Conservation (phyloP, 2,329 filamentous ascomycete species). For the Graphilbum sp. region DNA sequence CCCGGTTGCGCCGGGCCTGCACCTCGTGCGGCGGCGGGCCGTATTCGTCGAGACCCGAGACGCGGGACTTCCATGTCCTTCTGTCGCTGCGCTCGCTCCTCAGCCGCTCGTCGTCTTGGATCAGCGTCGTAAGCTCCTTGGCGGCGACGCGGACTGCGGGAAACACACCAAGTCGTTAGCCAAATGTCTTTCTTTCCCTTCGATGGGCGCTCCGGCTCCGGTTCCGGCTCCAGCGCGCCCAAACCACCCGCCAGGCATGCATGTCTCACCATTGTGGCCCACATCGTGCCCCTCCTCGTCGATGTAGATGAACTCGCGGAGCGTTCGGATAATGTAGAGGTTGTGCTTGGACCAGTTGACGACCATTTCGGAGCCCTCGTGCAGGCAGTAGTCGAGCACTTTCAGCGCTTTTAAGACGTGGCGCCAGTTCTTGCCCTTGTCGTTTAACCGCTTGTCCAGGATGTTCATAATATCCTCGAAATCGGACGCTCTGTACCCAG, state of each 20-base stretch:
- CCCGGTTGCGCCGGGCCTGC: slow-evolving; percentile 27
- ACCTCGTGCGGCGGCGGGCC: slow-evolving; percentile 27
- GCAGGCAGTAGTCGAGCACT: slow-evolving; percentile 92
- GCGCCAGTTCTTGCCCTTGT: slow-evolving; percentile 99
- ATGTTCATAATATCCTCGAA: slow-evolving; percentile 99
- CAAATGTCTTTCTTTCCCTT: background rate
- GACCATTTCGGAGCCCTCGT: slow-evolving; percentile 90
- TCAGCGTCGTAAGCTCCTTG: slow-evolving; percentile 83
- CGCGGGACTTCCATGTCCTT: slow-evolving; percentile 91
- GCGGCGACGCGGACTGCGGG: slow-evolving; percentile 95
- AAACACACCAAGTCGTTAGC: background rate
- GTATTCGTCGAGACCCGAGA: slow-evolving; percentile 81
- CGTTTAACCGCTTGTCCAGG: slow-evolving; percentile 94
- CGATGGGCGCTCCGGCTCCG: background rate
- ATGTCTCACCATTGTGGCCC: slow-evolving; percentile 67
- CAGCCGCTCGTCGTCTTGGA: slow-evolving; percentile 85
- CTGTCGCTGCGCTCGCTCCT: slow-evolving; percentile 80
- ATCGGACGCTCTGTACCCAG: slow-evolving; percentile 62
- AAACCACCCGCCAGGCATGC: too few species aligned
- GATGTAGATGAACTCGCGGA: slow-evolving; percentile 91
- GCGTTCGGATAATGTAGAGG: slow-evolving; percentile 95
- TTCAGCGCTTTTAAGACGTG: slow-evolving; percentile 96
- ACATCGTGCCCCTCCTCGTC: slow-evolving; percentile 94
- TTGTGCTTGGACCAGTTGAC: slow-evolving; percentile 98
- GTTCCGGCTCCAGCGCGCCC: too few species aligned